phyloP scores from a whole-genome alignment of 2,329 filamentous ascomycete genomes.

The Botrytis cinerea region DNA sequence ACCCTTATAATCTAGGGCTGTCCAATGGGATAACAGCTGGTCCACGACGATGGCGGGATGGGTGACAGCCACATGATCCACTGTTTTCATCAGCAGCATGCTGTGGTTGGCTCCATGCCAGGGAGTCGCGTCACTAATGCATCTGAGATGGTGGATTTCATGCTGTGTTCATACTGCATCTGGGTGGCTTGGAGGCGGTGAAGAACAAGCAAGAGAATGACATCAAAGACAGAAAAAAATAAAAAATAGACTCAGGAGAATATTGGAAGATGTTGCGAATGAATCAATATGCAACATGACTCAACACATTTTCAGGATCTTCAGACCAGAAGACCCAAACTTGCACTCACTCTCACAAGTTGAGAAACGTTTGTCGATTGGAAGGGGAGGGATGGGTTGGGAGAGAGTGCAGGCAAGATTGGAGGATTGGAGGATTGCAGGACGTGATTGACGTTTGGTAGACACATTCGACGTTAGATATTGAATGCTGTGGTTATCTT shows the following conservation, averaged over 20 bases:
- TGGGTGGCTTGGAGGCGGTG: conserved; percentile 8
- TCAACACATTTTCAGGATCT: background rate
- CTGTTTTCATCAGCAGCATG: background rate
- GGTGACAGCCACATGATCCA: conserved; percentile 3
- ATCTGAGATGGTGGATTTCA: conserved; percentile 4
- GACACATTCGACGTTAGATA: background rate
- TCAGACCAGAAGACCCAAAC: background rate
- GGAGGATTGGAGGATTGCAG: background rate
- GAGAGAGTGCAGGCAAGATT: background rate
- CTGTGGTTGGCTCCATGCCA: background rate
- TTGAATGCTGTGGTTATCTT: conserved; percentile 10
- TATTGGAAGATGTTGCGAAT: background rate
- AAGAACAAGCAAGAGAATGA: conserved; percentile 1
- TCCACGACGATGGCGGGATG: background rate
- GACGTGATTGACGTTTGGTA: background rate
- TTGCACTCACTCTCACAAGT: background rate
- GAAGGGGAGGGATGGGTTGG: background rate
- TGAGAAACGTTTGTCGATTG: background rate
- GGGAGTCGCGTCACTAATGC: background rate
- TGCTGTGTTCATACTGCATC: background rate
- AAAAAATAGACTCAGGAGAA: background rate
- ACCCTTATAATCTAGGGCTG: background rate
- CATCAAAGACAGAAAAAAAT: background rate
- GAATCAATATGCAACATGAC: background rate
- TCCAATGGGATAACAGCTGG: background rate